A percentile compares a stretch with the other conserved stretches of the same genome.
Conservation (phyloP, 1,139 yeast species). For the Taphrina populina region DNA sequence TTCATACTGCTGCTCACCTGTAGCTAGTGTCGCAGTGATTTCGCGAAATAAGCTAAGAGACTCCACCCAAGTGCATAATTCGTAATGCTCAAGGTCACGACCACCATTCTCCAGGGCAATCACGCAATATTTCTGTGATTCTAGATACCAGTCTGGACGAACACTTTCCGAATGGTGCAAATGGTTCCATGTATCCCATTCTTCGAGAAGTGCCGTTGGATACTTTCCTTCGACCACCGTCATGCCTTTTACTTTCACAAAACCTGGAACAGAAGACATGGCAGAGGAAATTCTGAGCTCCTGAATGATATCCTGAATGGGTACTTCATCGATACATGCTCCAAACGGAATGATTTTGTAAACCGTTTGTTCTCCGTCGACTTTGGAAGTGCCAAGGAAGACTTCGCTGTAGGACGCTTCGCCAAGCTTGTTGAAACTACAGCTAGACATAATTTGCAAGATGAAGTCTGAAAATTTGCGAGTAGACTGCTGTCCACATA, state of each 20-base stretch:
- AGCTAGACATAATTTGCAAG: background rate
- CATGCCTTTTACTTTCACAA: constrained; percentile 48
- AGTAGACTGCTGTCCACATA: constrained; percentile 11
- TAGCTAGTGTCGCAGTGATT: constrained; percentile 52
- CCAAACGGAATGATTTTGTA: constrained; percentile 57
- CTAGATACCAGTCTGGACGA: constrained; percentile 45
- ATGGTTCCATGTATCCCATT: constrained; percentile 51
- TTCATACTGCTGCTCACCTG: constrained; percentile 53
- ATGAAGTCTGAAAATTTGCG: constrained; percentile 9
- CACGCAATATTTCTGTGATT: constrained; percentile 50
- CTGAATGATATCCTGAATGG: constrained; percentile 50
- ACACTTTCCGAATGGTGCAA: constrained; percentile 44
- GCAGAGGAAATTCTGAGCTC: constrained; percentile 52
- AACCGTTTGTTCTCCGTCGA: constrained; percentile 42
- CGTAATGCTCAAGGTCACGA: constrained; percentile 50
- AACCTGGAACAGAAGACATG: constrained; percentile 49
- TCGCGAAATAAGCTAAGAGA: constrained; percentile 57
- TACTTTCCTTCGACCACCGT: constrained; percentile 52
- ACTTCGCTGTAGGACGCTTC: constrained; percentile 55
- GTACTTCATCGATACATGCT: constrained; percentile 46
- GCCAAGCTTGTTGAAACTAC: constrained; percentile 45
- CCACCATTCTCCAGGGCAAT: constrained; percentile 54
- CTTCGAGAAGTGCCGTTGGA: constrained; percentile 48
- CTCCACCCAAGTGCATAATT: constrained; percentile 54
- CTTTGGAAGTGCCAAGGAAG: constrained; percentile 41